Base-by-base conservation (phyloP, 257 asterid genomes). In the Craterostigma plantagineum region DNA sequence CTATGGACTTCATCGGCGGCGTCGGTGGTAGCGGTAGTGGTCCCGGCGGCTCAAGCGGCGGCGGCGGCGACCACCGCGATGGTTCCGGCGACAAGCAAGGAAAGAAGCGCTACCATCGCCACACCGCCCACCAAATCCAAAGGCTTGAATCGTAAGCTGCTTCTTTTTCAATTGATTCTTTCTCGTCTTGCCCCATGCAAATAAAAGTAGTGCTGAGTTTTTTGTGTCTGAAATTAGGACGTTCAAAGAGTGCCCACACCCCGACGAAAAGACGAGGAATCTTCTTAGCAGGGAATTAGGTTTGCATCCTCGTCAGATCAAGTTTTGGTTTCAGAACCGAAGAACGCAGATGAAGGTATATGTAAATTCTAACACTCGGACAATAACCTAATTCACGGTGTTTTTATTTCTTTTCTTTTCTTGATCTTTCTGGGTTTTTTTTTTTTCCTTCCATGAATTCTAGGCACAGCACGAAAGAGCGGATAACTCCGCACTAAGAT, bases 311-410 rank as follows among this genome's bases (percentile, higher is more conserved):
- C 63, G 92, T 6, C 99, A 90, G 63, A 80, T 90, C 68, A 90
- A 90, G 55, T 90, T 90, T 52, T 90, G 99, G 99, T 90, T 90
- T 59, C 99, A 90, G 57, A 90, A 90, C 45, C 59, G 95, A 1
- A 71, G 99, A 59, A 90, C 99, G 35, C 99, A 90, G 48, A 79
- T 77, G 91, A 90, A 90, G 99, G 99, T 82, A n/a, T n/a, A n/a
- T n/a, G 8, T n/a, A 40, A 23, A 23, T 23, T 23, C 30, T n/a
- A n/a, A n/a, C n/a, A n/a, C n/a, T n/a, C n/a, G n/a, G n/a, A n/a
- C n/a, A n/a, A n/a, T n/a, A n/a, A n/a, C n/a, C n/a, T n/a, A 23
- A 23, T 23, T 23, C 30, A 23, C n/a, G n/a, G n/a, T n/a, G n/a
- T n/a, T 23, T 23, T 2, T 6, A 23, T 6, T 23, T 23, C 30